These are phyloP conservation scores for Trichophyton simii DNA, from an alignment of 2,329 filamentous ascomycete species.

Conservation along the genomic window DNA sequence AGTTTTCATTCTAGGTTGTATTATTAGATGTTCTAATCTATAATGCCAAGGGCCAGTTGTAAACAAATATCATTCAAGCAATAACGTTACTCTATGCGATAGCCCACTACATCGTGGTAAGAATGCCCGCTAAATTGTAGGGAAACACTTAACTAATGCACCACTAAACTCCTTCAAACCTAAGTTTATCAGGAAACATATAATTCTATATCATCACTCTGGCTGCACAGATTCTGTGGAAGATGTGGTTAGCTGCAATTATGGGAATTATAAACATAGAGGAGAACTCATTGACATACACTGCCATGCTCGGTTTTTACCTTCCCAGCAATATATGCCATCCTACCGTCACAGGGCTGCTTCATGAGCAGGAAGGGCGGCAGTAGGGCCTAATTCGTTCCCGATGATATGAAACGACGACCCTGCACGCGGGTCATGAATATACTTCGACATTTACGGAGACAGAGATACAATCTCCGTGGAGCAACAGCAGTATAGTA, in stretches of 20 bases:
- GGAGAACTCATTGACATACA: not conserved
- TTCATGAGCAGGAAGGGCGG: no score
- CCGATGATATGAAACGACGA: no score
- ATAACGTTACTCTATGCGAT: not conserved
- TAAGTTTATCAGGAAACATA: not conserved
- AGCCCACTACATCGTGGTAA: not conserved
- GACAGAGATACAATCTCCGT: not conserved
- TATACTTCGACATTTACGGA: no score
- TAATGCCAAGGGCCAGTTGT: not conserved
- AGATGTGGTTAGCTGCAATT: not conserved
- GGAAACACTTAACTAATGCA: not conserved
- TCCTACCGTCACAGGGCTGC: no score
- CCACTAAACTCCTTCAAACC: not conserved
- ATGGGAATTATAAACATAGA: not conserved
- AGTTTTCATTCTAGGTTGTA: slow-evolving; percentile 19
- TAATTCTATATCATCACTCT: not conserved
- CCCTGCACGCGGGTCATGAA: no score
- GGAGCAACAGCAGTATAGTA: not conserved
- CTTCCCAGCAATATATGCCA: no score
- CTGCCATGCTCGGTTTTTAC: not conserved
- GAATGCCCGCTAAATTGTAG: not conserved
- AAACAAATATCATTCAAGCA: not conserved
- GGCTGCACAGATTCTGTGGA: not conserved
- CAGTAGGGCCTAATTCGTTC: not conserved
- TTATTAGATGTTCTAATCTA: not conserved